Evolutionary conservation across 805 yeast genomes (phyloP).

Genomic region (Vanderwaltozyma polyspora): DNA sequence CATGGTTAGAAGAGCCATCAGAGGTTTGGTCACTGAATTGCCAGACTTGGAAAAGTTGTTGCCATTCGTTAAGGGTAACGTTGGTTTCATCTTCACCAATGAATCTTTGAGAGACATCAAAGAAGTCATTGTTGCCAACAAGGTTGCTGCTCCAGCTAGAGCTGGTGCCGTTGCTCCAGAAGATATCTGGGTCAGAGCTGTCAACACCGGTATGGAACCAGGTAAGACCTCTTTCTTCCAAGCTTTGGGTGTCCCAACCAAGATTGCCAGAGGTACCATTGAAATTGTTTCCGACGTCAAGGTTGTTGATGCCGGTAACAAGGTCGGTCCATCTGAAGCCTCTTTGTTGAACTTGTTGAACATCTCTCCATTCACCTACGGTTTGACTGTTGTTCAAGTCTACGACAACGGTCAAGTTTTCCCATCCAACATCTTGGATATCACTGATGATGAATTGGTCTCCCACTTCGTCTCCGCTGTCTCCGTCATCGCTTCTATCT

Average conservation of each 20-base stretch:
- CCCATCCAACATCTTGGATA: slow-evolving; percentile 94
- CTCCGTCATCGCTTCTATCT: slow-evolving; percentile 86
- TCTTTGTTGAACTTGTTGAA: slow-evolving; percentile 96
- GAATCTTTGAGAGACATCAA: slow-evolving; percentile 83
- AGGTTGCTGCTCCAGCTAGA: slow-evolving; percentile 99
- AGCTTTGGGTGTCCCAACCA: slow-evolving; percentile 99
- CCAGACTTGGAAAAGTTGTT: slow-evolving; percentile 93
- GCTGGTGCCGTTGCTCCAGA: slow-evolving; percentile 99
- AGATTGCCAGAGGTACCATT: slow-evolving; percentile 99
- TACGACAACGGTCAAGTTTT: slow-evolving; percentile 98
- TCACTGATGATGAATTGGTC: slow-evolving; percentile 94
- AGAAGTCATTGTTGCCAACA: slow-evolving; percentile 79
- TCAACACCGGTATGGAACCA: slow-evolving; percentile 99
- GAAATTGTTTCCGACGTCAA: slow-evolving; percentile 95
- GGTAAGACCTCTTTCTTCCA: slow-evolving; percentile 99
- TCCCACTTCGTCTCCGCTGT: slow-evolving; percentile 87
- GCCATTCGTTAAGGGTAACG: slow-evolving; percentile 94
- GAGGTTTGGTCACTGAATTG: slow-evolving; percentile 85
- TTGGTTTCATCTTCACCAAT: slow-evolving; percentile 99
- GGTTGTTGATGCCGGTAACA: slow-evolving; percentile 76
- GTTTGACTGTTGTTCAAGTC: slow-evolving; percentile 93
- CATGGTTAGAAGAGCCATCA: slow-evolving; percentile 99
- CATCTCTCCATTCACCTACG: slow-evolving; percentile 99
- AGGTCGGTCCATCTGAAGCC: slow-evolving; percentile 99
- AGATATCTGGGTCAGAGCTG: slow-evolving; percentile 96